Conservation (phyloP, 116 monocot species). For the Dioscorea cayenensis region DNA sequence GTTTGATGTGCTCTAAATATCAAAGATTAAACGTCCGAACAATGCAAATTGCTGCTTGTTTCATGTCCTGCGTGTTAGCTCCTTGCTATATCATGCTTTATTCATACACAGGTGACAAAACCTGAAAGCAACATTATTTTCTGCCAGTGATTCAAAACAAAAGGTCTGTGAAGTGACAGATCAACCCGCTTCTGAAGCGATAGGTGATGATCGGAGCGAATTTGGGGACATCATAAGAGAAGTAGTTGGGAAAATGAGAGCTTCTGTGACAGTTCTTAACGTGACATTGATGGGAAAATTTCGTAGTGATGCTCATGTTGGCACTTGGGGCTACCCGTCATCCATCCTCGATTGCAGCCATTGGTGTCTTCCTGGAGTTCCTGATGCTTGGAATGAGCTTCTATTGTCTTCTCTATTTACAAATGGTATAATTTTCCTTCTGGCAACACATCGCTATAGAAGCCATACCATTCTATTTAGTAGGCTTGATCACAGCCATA, state of each 20-base stretch:
- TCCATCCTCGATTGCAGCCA: conserved; percentile 90
- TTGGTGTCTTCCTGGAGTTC: conserved; percentile 99
- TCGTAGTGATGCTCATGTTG: conserved; percentile 91
- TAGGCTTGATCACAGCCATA: not conserved
- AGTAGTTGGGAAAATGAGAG: conserved; percentile 54
- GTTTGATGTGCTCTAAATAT: no score
- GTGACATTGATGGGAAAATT: conserved; percentile 78
- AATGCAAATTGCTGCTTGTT: no score
- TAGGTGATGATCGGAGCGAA: conserved; percentile 55
- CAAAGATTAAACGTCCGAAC: no score
- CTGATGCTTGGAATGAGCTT: conserved; percentile 98
- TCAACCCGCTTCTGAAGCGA: conserved; percentile 39
- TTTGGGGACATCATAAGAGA: conserved; percentile 66
- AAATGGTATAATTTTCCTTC: conserved; percentile 25
- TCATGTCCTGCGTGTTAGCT: not conserved
- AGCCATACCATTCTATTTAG: not conserved
- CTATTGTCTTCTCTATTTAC: conserved; percentile 50
- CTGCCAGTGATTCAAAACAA: conserved; percentile 39
- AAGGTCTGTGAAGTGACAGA: conserved; percentile 59
- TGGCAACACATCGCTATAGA: not conserved
- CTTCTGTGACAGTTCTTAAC: conserved; percentile 69
- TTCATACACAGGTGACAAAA: not conserved
- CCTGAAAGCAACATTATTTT: not conserved
- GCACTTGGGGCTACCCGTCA: conserved; percentile 68
- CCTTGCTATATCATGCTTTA: not conserved